Evolutionary conservation across 108 stramenopile species (phyloP).

Genomic region (Cyclotella atomus): DNA sequence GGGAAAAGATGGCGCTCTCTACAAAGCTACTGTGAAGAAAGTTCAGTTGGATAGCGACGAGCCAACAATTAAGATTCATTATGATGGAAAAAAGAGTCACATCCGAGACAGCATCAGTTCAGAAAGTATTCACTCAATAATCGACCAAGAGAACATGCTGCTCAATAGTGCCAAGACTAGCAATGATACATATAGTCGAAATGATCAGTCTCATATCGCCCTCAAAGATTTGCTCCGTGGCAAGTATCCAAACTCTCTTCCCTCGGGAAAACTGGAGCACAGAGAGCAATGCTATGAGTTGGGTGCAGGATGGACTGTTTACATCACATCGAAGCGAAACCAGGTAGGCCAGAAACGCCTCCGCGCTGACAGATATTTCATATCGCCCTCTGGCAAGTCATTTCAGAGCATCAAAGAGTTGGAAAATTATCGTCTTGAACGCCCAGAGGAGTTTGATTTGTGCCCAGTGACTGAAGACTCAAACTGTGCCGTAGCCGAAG

Average conservation of each 20-base stretch:
- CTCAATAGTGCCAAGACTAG: not conserved
- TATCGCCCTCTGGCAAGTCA: slow-evolving; percentile 15
- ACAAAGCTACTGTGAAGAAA: slow-evolving; percentile 43
- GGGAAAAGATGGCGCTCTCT: slow-evolving; percentile 27
- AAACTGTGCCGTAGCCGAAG: not conserved
- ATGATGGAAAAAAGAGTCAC: slow-evolving; percentile 48
- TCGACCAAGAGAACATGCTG: slow-evolving; percentile 9
- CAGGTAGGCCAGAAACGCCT: not conserved
- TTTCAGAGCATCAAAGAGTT: not conserved
- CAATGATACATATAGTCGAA: not conserved
- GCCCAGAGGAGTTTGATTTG: slow-evolving; percentile 4
- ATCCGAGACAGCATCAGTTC: slow-evolving; percentile 22
- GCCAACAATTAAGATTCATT: slow-evolving; percentile 34
- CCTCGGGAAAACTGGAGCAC: not conserved
- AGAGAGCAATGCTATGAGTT: slow-evolving; percentile 7
- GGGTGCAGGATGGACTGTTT: slow-evolving; percentile 24
- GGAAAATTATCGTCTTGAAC: not conserved
- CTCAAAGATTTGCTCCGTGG: not conserved
- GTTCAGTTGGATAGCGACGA: slow-evolving; percentile 6
- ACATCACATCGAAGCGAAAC: not conserved
- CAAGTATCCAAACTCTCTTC: not conserved
- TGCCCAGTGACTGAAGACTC: not conserved
- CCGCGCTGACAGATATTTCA: slow-evolving; percentile 21
- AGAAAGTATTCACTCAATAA: slow-evolving; percentile 25
- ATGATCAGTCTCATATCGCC: not conserved